These are phyloP conservation scores for Boletus semigastroideus DNA, from an alignment of 1,284 basidiomycete genomes.

Conservation along the genomic window DNA sequence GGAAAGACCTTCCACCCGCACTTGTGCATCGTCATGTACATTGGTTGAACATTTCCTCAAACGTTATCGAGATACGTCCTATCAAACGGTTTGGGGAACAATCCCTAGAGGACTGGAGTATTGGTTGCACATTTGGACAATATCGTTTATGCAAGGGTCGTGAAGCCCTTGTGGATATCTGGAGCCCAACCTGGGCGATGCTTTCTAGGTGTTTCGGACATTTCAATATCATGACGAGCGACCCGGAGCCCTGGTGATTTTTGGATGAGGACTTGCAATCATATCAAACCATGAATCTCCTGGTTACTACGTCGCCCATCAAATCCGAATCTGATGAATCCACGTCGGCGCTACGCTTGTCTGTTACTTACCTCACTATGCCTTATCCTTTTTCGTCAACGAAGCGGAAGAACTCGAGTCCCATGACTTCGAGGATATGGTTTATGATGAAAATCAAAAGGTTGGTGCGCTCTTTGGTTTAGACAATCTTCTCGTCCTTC, in stretches of 20 bases:
- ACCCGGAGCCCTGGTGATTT: no score
- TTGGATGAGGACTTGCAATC: no score
- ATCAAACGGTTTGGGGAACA: conserved; percentile 21
- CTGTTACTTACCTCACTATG: conserved; percentile 34
- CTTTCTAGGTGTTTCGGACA: not conserved
- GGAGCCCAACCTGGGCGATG: conserved; percentile 7
- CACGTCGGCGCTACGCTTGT: conserved; percentile 11
- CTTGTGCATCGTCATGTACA: no score
- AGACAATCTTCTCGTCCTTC: conserved; percentile 39
- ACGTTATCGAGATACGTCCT: conserved; percentile 36
- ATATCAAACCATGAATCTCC: not conserved
- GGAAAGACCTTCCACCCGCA: no score
- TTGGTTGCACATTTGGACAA: not conserved
- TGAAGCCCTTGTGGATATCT: conserved; percentile 7
- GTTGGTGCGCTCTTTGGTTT: conserved; percentile 23
- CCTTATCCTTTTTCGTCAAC: conserved; percentile 24
- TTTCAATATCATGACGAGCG: not conserved
- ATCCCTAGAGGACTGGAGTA: conserved; percentile 14
- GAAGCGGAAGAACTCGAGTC: not conserved
- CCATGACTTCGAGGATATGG: not conserved
- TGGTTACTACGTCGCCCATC: conserved; percentile 1
- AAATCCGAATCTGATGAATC: not conserved
- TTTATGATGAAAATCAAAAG: not conserved
- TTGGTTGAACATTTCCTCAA: not conserved
- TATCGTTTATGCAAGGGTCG: conserved; percentile 1